These are phyloP conservation scores for Aureobasidium pullulans DNA, from an alignment of 2,329 filamentous ascomycete genomes.

Conservation along the genomic window DNA sequence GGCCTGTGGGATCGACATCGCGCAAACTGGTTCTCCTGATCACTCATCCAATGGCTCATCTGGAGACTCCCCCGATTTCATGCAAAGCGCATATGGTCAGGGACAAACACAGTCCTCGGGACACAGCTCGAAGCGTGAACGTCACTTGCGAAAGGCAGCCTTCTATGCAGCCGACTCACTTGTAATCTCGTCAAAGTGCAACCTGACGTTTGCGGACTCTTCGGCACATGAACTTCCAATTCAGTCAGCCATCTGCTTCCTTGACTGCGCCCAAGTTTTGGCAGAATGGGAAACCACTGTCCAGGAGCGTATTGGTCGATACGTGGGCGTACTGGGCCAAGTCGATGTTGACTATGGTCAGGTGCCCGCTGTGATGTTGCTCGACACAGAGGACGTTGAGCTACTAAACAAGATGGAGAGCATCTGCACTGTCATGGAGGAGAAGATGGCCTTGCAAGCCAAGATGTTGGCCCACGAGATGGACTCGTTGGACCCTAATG, in stretches of 20 bases:
- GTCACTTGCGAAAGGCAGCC: constrained; percentile 85
- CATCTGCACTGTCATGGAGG: constrained; percentile 67
- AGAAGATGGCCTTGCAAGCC: constrained; percentile 57
- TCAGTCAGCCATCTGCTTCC: constrained; percentile 84
- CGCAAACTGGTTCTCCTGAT: constrained; percentile 47
- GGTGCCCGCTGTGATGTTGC: constrained; percentile 78
- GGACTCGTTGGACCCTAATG: constrained; percentile 45
- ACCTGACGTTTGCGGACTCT: constrained; percentile 77
- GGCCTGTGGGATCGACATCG: constrained; percentile 66
- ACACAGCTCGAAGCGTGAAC: constrained; percentile 53
- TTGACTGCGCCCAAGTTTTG: constrained; percentile 89
- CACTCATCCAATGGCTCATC: constrained; percentile 40
- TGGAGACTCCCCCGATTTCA: constrained; percentile 24
- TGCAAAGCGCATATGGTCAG: constrained; percentile 5
- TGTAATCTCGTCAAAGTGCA: constrained; percentile 77
- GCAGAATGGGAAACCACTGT: constrained; percentile 91
- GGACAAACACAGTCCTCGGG: constrained; percentile 24
- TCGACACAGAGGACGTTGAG: constrained; percentile 87
- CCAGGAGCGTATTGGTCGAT: constrained; percentile 87
- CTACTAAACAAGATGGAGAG: constrained; percentile 75
- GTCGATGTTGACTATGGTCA: constrained; percentile 72
- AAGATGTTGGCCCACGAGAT: constrained; percentile 46
- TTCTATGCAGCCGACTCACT: constrained; percentile 92
- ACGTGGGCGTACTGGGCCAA: constrained; percentile 77
- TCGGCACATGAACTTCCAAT: constrained; percentile 78